Conservation (phyloP, 2,329 filamentous ascomycete species). For the Aureobasidium zeae region DNA sequence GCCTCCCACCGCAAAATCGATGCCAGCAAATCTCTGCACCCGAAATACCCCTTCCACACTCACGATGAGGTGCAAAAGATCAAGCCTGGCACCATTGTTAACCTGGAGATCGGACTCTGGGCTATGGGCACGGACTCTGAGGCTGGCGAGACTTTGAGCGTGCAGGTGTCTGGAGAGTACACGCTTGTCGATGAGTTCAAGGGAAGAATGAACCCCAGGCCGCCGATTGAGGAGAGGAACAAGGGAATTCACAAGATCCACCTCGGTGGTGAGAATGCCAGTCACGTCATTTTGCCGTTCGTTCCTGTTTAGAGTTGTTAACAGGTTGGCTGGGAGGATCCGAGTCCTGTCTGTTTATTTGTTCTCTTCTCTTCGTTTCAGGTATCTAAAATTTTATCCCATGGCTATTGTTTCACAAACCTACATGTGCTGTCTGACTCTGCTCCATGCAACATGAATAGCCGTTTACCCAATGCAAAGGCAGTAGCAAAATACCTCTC, state of each 20-base stretch:
- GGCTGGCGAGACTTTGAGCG: constrained; percentile 27
- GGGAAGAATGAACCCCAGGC: neutral
- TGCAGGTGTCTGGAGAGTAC: constrained; percentile 8
- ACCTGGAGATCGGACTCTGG: constrained; percentile 41
- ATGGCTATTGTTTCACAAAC: too few relatives aligned
- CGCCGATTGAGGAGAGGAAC: constrained; percentile 15
- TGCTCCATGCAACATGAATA: too few relatives aligned
- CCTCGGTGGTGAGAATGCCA: constrained; percentile 13
- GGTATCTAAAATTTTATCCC: too few relatives aligned
- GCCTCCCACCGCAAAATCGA: constrained; percentile 36
- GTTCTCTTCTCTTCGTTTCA: too few relatives aligned
- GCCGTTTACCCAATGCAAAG: too few relatives aligned
- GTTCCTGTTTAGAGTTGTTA: too few relatives aligned
- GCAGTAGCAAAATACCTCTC: too few relatives aligned
- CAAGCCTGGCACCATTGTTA: constrained; percentile 32
- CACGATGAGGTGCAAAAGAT: constrained; percentile 35
- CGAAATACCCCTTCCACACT: constrained; percentile 30
- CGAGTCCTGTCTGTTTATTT: too few relatives aligned
- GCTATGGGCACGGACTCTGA: constrained; percentile 38
- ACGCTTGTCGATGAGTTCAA: constrained; percentile 7
- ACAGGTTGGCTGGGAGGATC: too few relatives aligned
- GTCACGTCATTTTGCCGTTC: constrained; percentile 15
- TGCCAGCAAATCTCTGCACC: constrained; percentile 20
- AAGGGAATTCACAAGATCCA: constrained; percentile 10
- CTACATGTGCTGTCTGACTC: too few relatives aligned